phyloP scores from a whole-genome alignment of 306 rosid genomes.

The Corylus avellana region DNA sequence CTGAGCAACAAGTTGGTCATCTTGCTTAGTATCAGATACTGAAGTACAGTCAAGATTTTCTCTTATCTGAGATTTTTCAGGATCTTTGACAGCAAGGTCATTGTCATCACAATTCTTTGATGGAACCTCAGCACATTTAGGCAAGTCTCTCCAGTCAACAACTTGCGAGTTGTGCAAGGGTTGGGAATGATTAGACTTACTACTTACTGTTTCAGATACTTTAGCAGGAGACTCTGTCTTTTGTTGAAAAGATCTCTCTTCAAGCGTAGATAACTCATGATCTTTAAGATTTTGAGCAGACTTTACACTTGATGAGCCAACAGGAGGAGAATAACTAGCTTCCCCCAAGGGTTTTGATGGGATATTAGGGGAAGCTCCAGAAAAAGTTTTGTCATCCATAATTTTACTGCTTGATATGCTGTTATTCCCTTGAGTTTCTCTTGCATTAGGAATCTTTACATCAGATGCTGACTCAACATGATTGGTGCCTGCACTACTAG shows the following conservation, averaged over 20 bases:
- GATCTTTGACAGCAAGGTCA: constrained; percentile 21
- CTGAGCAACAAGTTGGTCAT: constrained; percentile 46
- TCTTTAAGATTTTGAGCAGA: constrained; percentile 41
- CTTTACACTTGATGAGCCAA: constrained; percentile 42
- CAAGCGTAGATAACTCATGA: constrained; percentile 38
- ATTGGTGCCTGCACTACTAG: constrained; percentile 32
- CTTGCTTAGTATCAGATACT: constrained; percentile 49
- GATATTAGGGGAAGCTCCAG: constrained; percentile 38
- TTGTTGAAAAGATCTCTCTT: constrained; percentile 35
- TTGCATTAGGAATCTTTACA: constrained; percentile 32
- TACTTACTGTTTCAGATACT: constrained; percentile 30
- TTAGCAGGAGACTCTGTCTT: constrained; percentile 42
- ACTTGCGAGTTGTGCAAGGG: constrained; percentile 38
- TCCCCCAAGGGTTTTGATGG: constrained; percentile 38
- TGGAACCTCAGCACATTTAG: constrained; percentile 40
- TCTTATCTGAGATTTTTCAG: constrained; percentile 40
- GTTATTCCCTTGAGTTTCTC: constrained; percentile 41
- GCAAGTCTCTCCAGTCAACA: constrained; percentile 34
- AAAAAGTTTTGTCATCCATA: constrained; percentile 42
- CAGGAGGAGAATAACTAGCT: constrained; percentile 38
- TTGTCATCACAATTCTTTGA: constrained; percentile 34
- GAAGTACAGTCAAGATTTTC: constrained; percentile 37
- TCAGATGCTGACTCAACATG: constrained; percentile 41
- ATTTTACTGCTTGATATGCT: constrained; percentile 40
- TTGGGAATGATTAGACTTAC: constrained; percentile 40